Base-by-base conservation (phyloP, 78 protist genomes). In the Dictyostelium citrinum region DNA sequence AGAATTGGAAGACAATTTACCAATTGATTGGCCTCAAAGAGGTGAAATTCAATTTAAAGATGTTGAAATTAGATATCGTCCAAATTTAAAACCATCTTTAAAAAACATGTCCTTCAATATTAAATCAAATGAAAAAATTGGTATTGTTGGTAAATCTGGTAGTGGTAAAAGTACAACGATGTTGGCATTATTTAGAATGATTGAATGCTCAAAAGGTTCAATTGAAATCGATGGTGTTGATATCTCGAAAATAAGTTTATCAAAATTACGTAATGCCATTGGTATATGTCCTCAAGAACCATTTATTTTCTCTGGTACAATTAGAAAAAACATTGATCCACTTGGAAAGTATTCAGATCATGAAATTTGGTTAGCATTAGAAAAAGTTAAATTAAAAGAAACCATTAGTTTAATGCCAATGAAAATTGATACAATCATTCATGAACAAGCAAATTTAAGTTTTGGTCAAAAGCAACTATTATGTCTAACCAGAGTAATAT, bases 381-480 rank as follows among this genome's bases (percentile, higher is more conserved):
- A 95, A 22, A 41, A 39, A 71, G 95, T 90, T 6, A 67, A 84
- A 37, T 27, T 96, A 16, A 77, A 84, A 10, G 39, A 49, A 8
- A 64, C 67, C 1, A 60, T 92, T 0, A 9, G 9, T 35, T 4
- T 33, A 68, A 31, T 95, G 76, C 81, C 91, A 7, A 55, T 33
- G 7, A 81, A 79, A n/a, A 82, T 97, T 0, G 27, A 22, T 11
- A 51, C 91, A 2, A 24, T 8, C 12, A 71, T 92, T 49, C 17
- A 33, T 10, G 81, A 84, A 35, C 58, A 43, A 12, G 98, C 99
- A 27, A 97, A 86, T 20, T 64, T 91, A 49, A 75, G 91, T 16
- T 79, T 86, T 39, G 99, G 99, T 17, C 98, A 98, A 82, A 95
- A 97, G 0, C 99, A 99, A 96, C 97, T 99, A 11, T 12, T 99